Base-by-base conservation (phyloP, 371 early-diverging fungal species). In the Coemansia linderi region DNA sequence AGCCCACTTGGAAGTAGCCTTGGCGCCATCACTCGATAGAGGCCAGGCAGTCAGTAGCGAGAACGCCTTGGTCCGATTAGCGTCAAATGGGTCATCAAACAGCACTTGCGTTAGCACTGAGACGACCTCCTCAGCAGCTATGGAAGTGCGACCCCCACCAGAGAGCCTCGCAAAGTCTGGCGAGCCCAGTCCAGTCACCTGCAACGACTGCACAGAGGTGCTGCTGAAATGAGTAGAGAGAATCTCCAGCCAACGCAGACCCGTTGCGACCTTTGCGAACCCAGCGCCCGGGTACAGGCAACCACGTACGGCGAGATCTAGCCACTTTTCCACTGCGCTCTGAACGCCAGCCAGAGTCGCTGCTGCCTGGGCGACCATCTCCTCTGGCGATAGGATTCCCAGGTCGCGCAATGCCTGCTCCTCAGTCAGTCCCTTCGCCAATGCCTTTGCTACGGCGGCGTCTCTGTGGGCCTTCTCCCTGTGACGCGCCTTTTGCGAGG, bases 71-170 rank as follows among this genome's bases (percentile, higher is more conserved):
- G 76, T 73, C 22, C 92, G 87, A 63, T 90, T 91, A 19, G 86
- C 86, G 36, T 92, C 91, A 57, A 87, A 92, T 0, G 89, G 85
- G 59, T 91, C 80, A 58, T 81, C 87, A 69, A 86, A 81, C 48
- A 92, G 82, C 5, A 85, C 83, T 40, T 85, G 82, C 7, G 90
- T 73, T 40, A 92, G 65, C 24, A 73, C 74, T 3, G 78, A 56
- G 33, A 77, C 64, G 2, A 70, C 63, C 41, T 77, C 74, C 12
- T 66, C 64, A 3, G 78, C 78, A 3, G 64, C 61, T 15, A 77
- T 70, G 24, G 1, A 17, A 7, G 12, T 37, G 13, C 19, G 36
- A 31, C 8, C 17, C 17, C 31, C 40, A 37, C 31, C 37, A 43
- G 29, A 4, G 6, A 13, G 40, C 38, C 36, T 12, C 1, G 15